These are phyloP conservation scores for Dichomitus squalens DNA, from an alignment of 1,284 basidiomycete species.

Conservation along the genomic window DNA sequence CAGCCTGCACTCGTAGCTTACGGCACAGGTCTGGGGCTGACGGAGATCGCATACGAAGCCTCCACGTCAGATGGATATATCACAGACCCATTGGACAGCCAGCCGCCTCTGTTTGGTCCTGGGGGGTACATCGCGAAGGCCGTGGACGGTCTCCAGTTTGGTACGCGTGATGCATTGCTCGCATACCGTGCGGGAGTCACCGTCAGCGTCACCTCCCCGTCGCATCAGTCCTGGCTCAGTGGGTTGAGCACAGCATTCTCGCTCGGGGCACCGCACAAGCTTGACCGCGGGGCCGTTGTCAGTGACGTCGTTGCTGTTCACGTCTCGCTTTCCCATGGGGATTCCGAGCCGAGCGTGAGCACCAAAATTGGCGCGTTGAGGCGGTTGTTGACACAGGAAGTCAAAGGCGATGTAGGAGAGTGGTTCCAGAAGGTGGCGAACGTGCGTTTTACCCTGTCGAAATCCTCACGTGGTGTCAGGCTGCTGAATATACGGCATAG, in stretches of 20 bases:
- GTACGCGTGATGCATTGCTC: slow-evolving; percentile 69
- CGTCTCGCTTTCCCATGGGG: slow-evolving; percentile 43
- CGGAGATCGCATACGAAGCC: slow-evolving; percentile 43
- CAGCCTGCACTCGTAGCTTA: slow-evolving; percentile 40
- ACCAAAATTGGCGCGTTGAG: slow-evolving; percentile 69
- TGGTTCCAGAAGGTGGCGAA: slow-evolving; percentile 53
- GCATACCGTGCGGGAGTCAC: slow-evolving; percentile 42
- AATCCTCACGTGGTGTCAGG: not conserved
- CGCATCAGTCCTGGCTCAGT: slow-evolving; percentile 45
- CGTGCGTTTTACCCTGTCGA: not conserved
- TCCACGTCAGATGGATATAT: slow-evolving; percentile 49
- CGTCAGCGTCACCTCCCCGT: slow-evolving; percentile 45
- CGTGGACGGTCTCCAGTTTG: slow-evolving; percentile 76
- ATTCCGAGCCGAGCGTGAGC: slow-evolving; percentile 50
- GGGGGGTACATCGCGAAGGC: slow-evolving; percentile 62
- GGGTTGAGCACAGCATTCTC: slow-evolving; percentile 56
- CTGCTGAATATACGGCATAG: slow-evolving; percentile 23
- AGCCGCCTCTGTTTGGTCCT: slow-evolving; percentile 52
- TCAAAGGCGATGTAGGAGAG: slow-evolving; percentile 49
- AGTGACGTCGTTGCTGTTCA: slow-evolving; percentile 55
- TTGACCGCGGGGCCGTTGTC: slow-evolving; percentile 51
- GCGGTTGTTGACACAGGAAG: slow-evolving; percentile 54
- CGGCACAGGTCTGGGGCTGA: slow-evolving; percentile 39
- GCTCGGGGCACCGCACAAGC: slow-evolving; percentile 45
- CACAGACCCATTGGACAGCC: slow-evolving; percentile 49